phyloP scores from a whole-genome alignment of 305 asterid species.

The Rubia tinctorum region DNA sequence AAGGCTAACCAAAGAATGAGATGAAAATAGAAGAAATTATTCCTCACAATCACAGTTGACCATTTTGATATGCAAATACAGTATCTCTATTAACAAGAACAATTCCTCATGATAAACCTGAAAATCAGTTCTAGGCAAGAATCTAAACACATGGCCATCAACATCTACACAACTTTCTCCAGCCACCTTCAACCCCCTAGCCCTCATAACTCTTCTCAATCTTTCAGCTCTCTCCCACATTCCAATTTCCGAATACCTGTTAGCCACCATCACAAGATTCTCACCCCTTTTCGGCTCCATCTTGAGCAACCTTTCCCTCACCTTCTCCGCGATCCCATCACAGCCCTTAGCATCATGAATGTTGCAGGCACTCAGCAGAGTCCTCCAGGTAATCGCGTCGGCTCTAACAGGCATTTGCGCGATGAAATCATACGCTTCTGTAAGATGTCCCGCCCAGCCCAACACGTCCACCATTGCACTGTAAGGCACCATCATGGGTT shows the following conservation, averaged over 20 bases:
- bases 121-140: conserved; percentile 41
- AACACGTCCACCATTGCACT: conserved; percentile 78
- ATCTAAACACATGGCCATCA: conserved; percentile 43
- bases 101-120: conserved; percentile 27
- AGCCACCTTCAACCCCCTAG: conserved; percentile 46
- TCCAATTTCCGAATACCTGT: conserved; percentile 61
- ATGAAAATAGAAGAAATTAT: neutral
- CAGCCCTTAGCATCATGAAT: conserved; percentile 53
- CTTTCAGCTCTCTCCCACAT: conserved; percentile 62
- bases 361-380: conserved; percentile 69
- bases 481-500: conserved; percentile 58
- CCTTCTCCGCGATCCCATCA: conserved; percentile 52
- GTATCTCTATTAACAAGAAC: conserved; percentile 29
- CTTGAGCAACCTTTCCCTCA: conserved; percentile 40
- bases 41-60: conserved; percentile 16
- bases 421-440: conserved; percentile 55
- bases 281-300: conserved; percentile 72
- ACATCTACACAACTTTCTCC: conserved; percentile 70
- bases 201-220: conserved; percentile 49
- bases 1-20: neutral
- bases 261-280: conserved; percentile 71
- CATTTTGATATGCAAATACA: conserved; percentile 49
- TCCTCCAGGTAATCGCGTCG: conserved; percentile 70
- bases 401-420: conserved; percentile 51
- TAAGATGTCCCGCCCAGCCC: conserved; percentile 64